Evolutionary conservation across 1,284 basidiomycete species (phyloP).

Genomic region (Cryptococcus maquisensis): DNA sequence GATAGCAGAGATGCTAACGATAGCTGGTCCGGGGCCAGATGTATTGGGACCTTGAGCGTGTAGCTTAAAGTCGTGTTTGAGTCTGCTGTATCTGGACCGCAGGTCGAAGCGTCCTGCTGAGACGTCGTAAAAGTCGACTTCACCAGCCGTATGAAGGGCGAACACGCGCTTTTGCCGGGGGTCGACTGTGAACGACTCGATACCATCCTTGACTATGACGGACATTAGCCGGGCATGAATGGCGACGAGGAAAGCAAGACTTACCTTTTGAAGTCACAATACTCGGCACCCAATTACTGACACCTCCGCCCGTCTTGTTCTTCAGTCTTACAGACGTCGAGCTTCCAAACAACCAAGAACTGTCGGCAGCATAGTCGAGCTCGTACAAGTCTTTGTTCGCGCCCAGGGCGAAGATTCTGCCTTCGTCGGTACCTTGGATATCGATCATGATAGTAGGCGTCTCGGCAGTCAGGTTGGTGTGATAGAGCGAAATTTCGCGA

Average conservation of each 20-base stretch:
- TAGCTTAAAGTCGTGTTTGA: slow-evolving; percentile 21
- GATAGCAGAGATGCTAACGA: slow-evolving; percentile 46
- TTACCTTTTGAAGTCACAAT: slow-evolving; percentile 21
- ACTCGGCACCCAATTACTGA: slow-evolving; percentile 32
- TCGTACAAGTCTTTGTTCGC: slow-evolving; percentile 88
- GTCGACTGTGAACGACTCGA: slow-evolving; percentile 40
- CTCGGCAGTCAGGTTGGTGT: slow-evolving; percentile 80
- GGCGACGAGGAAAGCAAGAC: slow-evolving; percentile 3
- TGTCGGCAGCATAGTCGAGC: slow-evolving; percentile 82
- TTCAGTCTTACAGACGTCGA: slow-evolving; percentile 55
- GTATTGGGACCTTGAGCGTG: slow-evolving; percentile 14
- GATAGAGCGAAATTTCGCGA: slow-evolving; percentile 80
- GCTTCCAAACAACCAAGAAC: slow-evolving; percentile 72
- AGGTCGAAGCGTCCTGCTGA: slow-evolving; percentile 25
- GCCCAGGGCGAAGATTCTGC: slow-evolving; percentile 87
- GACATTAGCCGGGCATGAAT: not conserved
- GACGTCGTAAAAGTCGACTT: slow-evolving; percentile 36
- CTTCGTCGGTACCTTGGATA: slow-evolving; percentile 71
- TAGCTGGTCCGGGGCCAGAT: slow-evolving; percentile 4
- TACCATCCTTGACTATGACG: slow-evolving; percentile 34
- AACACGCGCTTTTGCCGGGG: slow-evolving; percentile 33
- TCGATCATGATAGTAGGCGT: slow-evolving; percentile 69
- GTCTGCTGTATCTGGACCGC: slow-evolving; percentile 21
- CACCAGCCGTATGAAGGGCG: slow-evolving; percentile 32
- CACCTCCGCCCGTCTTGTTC: slow-evolving; percentile 31